Evolutionary conservation across 257 asterid species (phyloP).

Genomic region (Anisodus acutangulus): DNA sequence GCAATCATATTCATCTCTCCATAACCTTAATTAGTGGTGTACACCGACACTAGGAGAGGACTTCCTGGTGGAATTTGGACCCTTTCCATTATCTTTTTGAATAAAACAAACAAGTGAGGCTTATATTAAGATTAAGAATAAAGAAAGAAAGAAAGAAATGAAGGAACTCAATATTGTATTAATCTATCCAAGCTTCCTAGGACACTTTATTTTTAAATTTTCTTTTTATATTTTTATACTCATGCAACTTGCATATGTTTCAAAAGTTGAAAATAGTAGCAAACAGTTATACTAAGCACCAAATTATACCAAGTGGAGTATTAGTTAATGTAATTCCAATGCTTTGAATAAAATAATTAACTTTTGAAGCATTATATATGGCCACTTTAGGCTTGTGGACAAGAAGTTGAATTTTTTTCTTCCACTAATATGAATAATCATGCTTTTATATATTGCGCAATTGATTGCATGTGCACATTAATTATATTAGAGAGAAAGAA

Average conservation of each 20-base stretch:
- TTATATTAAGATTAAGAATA: too few species aligned
- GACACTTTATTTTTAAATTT: not conserved
- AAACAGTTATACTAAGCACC: not conserved
- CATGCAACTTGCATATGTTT: not conserved
- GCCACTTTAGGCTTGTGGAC: not conserved
- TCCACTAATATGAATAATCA: not conserved
- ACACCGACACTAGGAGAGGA: too few species aligned
- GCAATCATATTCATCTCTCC: too few species aligned
- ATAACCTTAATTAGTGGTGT: too few species aligned
- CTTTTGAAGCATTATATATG: not conserved
- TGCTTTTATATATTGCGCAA: conserved; percentile 15
- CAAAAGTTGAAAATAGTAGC: conserved; percentile 4
- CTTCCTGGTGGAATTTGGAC: too few species aligned
- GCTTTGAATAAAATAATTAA: not conserved
- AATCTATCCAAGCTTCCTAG: not conserved
- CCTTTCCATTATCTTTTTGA: too few species aligned
- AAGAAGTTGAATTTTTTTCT: not conserved
- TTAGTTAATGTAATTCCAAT: not conserved
- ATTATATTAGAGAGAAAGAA: not conserved
- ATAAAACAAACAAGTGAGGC: too few species aligned
- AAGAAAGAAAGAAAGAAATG: too few species aligned
- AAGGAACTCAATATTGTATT: not conserved
- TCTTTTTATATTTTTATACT: not conserved
- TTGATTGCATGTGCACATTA: conserved; percentile 18
- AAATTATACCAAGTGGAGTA: not conserved